Evolutionary conservation across 108 stramenopile species (phyloP).

Genomic region (Skeletonema costatum): DNA sequence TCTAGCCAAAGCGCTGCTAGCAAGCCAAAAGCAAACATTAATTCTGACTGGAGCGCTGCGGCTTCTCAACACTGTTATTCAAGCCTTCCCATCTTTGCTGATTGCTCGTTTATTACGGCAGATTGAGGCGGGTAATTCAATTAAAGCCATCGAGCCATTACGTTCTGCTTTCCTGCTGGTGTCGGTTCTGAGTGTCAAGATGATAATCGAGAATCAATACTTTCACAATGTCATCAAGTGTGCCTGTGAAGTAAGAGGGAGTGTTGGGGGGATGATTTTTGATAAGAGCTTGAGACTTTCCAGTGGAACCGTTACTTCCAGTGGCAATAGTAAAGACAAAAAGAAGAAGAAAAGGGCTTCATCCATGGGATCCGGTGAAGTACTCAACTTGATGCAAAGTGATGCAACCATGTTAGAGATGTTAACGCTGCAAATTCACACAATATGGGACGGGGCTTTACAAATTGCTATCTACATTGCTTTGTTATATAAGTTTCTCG

Average conservation of each 20-base stretch:
- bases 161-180: conserved; percentile 52
- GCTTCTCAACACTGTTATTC: conserved; percentile 66
- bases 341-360: conserved; percentile 25
- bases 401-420: conserved; percentile 83
- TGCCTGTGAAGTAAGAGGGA: conserved; percentile 74
- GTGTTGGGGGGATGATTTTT: conserved; percentile 76
- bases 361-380: conserved; percentile 63
- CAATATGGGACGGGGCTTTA: conserved; percentile 85
- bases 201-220: conserved; percentile 88
- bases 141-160: conserved; percentile 47
- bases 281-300: conserved; percentile 82
- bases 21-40: conserved; percentile 50
- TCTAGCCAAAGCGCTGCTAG: conserved; percentile 56
- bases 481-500: conserved; percentile 65
- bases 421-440: conserved; percentile 81
- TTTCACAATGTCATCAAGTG: conserved; percentile 80
- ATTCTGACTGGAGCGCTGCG: conserved; percentile 66
- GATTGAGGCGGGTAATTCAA: conserved; percentile 62
- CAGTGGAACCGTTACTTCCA: conserved; percentile 35
- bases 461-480: conserved; percentile 67
- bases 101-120: conserved; percentile 68
- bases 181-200: conserved; percentile 69
- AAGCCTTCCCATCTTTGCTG: conserved; percentile 76
- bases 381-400: conserved; percentile 87
- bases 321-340: background rate